These are phyloP conservation scores for Ceratobasidium sp. DNA, from an alignment of 1,284 basidiomycete species.

Conservation along the genomic window DNA sequence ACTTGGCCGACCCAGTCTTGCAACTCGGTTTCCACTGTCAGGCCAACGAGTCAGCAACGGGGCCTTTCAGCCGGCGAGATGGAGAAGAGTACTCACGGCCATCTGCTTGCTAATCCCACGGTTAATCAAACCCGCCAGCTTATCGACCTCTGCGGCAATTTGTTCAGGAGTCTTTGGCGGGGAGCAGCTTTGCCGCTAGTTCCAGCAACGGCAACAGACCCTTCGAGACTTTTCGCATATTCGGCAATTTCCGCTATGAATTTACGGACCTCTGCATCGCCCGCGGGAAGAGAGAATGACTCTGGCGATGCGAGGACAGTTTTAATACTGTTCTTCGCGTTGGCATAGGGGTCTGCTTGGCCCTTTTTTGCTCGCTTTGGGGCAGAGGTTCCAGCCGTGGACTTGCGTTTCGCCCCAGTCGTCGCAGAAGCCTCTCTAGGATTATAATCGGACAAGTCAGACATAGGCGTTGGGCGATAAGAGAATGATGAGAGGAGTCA, in stretches of 20 bases:
- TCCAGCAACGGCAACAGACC: conserved; percentile 4
- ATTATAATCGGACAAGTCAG: conserved; percentile 5
- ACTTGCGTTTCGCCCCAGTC: neutral
- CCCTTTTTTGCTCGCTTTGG: conserved; percentile 17
- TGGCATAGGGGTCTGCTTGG: conserved; percentile 4
- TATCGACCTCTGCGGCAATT: neutral
- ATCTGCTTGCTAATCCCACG: conserved; percentile 10
- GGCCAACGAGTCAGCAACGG: neutral
- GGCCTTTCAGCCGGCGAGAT: neutral
- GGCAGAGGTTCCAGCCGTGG: neutral
- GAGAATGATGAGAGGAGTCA: no score
- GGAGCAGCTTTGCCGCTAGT: conserved; percentile 6
- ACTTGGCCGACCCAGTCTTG: neutral
- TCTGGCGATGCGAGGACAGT: conserved; percentile 11
- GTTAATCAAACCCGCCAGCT: neutral
- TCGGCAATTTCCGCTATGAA: neutral
- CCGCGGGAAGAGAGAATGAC: neutral
- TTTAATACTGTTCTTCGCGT: neutral
- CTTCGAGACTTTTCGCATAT: conserved; percentile 26
- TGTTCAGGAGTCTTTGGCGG: conserved; percentile 3
- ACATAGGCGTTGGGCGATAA: no score
- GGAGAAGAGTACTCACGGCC: neutral
- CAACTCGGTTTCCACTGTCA: conserved; percentile 15
- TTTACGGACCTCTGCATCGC: neutral
- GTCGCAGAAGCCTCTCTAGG: neutral